phyloP scores from a whole-genome alignment of 164 flowering plant genomes.

The Dillenia suffruticosa region DNA sequence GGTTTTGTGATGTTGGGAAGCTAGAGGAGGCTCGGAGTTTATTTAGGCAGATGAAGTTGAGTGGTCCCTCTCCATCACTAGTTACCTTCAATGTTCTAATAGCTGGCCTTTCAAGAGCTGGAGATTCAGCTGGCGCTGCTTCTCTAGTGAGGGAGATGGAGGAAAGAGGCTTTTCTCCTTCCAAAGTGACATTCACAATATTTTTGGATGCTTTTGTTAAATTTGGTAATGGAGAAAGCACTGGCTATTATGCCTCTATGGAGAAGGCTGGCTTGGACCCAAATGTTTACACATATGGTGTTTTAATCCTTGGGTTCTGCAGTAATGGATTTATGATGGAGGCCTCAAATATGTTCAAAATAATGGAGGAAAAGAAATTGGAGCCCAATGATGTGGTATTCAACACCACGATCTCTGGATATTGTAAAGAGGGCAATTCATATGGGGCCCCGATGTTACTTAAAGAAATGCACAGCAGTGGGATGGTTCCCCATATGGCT shows the following conservation, averaged over 20 bases:
- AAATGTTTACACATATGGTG: slow-evolving; percentile 56
- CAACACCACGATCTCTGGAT: slow-evolving; percentile 59
- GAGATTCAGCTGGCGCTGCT: slow-evolving; percentile 24
- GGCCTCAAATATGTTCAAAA: slow-evolving; percentile 51
- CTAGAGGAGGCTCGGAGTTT: slow-evolving; percentile 39
- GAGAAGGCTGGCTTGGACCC: slow-evolving; percentile 46
- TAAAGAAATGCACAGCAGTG: slow-evolving; percentile 48
- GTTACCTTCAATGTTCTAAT: slow-evolving; percentile 62
- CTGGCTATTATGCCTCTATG: slow-evolving; percentile 45
- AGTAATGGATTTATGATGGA: slow-evolving; percentile 61
- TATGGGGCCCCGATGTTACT: slow-evolving; percentile 60
- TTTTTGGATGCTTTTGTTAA: slow-evolving; percentile 48
- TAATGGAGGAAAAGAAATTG: slow-evolving; percentile 38
- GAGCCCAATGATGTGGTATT: slow-evolving; percentile 66
- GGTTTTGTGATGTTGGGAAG: slow-evolving; percentile 44
- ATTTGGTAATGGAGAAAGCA: slow-evolving; percentile 50
- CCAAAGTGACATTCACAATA: slow-evolving; percentile 63
- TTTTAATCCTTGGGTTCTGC: slow-evolving; percentile 61
- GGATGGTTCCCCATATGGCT: slow-evolving; percentile 61
- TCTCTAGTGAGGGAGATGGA: slow-evolving; percentile 61
- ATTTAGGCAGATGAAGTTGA: slow-evolving; percentile 38
- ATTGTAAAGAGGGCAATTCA: slow-evolving; percentile 67
- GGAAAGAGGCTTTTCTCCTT: slow-evolving; percentile 50
- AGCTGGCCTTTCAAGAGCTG: slow-evolving; percentile 44
- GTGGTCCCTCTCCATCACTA: slow-evolving; percentile 44